phyloP scores from a whole-genome alignment of 768 basidiomycete species.

The Hygrophoropsis aurantiaca region DNA sequence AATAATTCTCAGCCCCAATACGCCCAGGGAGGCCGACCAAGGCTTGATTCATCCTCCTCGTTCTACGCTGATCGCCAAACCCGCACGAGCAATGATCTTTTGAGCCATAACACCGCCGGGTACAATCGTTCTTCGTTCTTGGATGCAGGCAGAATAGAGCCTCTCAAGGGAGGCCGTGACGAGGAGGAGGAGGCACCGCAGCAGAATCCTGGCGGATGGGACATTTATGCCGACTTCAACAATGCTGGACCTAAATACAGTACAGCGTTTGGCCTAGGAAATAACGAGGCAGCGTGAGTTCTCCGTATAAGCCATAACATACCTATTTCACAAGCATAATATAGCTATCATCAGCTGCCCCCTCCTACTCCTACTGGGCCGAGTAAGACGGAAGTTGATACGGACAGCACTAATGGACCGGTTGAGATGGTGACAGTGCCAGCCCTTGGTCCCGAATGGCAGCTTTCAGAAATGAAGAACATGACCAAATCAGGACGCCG shows the following conservation, averaged over 20 bases:
- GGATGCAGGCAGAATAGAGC: slow-evolving; percentile 68
- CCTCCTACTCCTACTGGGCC: slow-evolving; percentile 20
- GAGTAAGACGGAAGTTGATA: slow-evolving; percentile 39
- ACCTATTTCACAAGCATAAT: not conserved
- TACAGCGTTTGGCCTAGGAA: slow-evolving; percentile 48
- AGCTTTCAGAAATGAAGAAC: slow-evolving; percentile 68
- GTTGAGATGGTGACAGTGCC: slow-evolving; percentile 94
- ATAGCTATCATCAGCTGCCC: slow-evolving; percentile 47
- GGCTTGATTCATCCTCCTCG: slow-evolving; percentile 73
- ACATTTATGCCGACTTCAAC: slow-evolving; percentile 89
- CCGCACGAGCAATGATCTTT: slow-evolving; percentile 46
- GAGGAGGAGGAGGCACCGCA: slow-evolving; percentile 53
- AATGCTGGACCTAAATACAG: slow-evolving; percentile 81
- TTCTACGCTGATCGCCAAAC: slow-evolving; percentile 48
- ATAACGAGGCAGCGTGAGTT: slow-evolving; percentile 48
- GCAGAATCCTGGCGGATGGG: slow-evolving; percentile 54
- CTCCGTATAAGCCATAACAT: slow-evolving; percentile 1
- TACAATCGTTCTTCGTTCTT: slow-evolving; percentile 75
- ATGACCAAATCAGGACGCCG: slow-evolving; percentile 73
- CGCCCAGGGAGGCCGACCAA: slow-evolving; percentile 36
- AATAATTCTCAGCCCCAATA: slow-evolving; percentile 41
- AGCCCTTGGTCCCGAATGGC: slow-evolving; percentile 90
- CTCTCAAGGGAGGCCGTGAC: slow-evolving; percentile 74
- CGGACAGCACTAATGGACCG: slow-evolving; percentile 36
- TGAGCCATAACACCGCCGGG: slow-evolving; percentile 57